Conservation (phyloP, 768 basidiomycete species). For the Tricholomella constricta region DNA sequence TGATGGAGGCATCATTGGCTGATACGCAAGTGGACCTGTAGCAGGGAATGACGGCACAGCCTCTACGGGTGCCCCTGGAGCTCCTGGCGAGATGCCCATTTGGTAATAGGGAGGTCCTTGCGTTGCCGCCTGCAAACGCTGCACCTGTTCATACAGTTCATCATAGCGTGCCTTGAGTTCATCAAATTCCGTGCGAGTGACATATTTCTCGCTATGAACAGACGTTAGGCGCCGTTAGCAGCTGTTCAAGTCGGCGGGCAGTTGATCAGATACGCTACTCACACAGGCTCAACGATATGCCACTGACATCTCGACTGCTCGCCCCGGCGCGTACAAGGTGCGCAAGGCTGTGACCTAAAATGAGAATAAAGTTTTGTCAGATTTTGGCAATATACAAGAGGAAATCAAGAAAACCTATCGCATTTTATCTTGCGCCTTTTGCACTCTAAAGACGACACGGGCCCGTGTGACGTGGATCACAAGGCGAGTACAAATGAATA, state of each 20-base stretch:
- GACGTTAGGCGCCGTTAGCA: conserved; percentile 8
- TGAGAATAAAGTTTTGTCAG: conserved; percentile 21
- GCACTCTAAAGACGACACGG: conserved; percentile 54
- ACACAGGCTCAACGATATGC: conserved; percentile 83
- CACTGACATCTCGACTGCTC: conserved; percentile 83
- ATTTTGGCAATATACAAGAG: conserved; percentile 16
- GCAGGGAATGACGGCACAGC: conserved; percentile 31
- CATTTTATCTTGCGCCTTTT: conserved; percentile 88
- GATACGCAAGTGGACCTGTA: conserved; percentile 30
- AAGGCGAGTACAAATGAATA: conserved; percentile 28
- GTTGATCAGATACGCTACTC: conserved; percentile 35
- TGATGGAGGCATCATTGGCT: conserved; percentile 36
- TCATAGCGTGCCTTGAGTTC: conserved; percentile 69
- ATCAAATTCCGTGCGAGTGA: conserved; percentile 75
- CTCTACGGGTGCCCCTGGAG: conserved; percentile 33
- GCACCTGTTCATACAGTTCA: conserved; percentile 57
- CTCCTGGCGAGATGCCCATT: conserved; percentile 28
- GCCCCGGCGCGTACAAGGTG: conserved; percentile 76
- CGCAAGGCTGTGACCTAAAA: conserved; percentile 74
- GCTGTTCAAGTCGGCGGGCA: conserved; percentile 13
- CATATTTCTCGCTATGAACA: conserved; percentile 70
- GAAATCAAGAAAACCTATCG: conserved; percentile 59
- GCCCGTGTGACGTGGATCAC: conserved; percentile 32
- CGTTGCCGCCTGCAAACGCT: conserved; percentile 41
- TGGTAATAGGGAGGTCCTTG: conserved; percentile 31